phyloP scores from a whole-genome alignment of 345 rosid genomes.

The Dimocarpus longan region DNA sequence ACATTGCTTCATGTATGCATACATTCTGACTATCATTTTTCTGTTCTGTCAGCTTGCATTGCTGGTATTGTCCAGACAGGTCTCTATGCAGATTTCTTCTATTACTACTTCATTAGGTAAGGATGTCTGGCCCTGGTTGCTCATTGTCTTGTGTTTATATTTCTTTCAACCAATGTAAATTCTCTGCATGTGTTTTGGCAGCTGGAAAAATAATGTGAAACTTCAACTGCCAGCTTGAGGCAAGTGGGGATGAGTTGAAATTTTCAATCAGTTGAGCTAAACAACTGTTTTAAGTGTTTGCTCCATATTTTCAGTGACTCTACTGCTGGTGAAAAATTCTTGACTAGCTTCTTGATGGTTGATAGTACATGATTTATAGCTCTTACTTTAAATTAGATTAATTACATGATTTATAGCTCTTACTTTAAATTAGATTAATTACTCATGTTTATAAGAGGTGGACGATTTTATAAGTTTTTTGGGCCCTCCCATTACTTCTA shows the following conservation, averaged over 20 bases:
- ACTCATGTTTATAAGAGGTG: slow-evolving; percentile 14
- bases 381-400: not conserved
- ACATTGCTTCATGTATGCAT: not conserved
- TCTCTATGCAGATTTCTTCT: slow-evolving; percentile 92
- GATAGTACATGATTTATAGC: not conserved
- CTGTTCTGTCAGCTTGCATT: slow-evolving; percentile 60
- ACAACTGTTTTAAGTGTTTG: not conserved
- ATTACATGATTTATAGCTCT: slow-evolving; percentile 4
- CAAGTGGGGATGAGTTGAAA: not conserved
- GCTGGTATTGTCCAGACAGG: slow-evolving; percentile 89
- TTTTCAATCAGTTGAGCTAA: slow-evolving; percentile 1
- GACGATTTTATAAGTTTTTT: slow-evolving; percentile 15
- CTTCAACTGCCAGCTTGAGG: slow-evolving; percentile 91
- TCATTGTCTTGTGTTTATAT: not conserved
- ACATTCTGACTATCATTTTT: slow-evolving; percentile 15
- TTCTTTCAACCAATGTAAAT: not conserved
- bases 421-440: not conserved
- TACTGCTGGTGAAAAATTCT: not conserved
- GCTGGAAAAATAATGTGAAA: slow-evolving; percentile 93
- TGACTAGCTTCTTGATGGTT: not conserved
- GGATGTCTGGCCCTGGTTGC: not conserved
- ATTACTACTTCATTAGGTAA: slow-evolving; percentile 87
- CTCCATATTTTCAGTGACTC: not conserved
- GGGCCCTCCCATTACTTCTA: slow-evolving; percentile 15
- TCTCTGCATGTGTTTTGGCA: slow-evolving; percentile 27